A percentile compares a stretch with the other conserved stretches of the same genome.
These are phyloP conservation scores for Colletotrichum neosansevieriae DNA, from an alignment of 2,329 filamentous ascomycete genomes.

Conservation along the genomic window DNA sequence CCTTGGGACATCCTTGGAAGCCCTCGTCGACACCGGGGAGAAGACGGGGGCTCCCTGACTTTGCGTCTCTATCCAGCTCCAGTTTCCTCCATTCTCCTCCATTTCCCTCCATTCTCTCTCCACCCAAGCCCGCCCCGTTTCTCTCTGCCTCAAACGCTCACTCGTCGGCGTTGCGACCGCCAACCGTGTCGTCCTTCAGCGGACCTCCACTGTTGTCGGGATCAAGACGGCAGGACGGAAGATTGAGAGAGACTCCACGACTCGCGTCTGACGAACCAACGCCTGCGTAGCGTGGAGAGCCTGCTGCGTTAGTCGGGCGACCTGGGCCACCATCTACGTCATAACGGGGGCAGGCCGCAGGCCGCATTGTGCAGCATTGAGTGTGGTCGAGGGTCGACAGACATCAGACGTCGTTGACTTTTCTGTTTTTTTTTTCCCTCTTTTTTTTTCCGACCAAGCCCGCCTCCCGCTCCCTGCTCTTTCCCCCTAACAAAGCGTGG, in stretches of 20 bases:
- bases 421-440: background rate
- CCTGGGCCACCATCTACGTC: conserved; percentile 34
- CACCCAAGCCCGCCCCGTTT: conserved; percentile 22
- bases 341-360: conserved; percentile 22
- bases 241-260: conserved; percentile 35
- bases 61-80: conserved; percentile 29
- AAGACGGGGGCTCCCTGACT: conserved; percentile 23
- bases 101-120: conserved; percentile 25
- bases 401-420: conserved; percentile 21
- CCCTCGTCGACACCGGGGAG: background rate
- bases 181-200: conserved; percentile 17
- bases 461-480: conserved; percentile 18
- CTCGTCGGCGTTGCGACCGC: conserved; percentile 30
- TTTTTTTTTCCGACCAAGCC: background rate
- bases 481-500: conserved; percentile 3
- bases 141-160: conserved; percentile 21
- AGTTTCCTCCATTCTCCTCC: conserved; percentile 28
- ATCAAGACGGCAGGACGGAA: conserved; percentile 39
- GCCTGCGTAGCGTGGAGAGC: conserved; percentile 29
- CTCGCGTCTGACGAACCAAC: conserved; percentile 29
- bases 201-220: conserved; percentile 29
- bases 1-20: conserved; percentile 14
- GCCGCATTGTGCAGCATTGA: conserved; percentile 32
- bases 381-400: conserved; percentile 27
- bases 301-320: conserved; percentile 31